phyloP scores from a whole-genome alignment of 2,329 filamentous ascomycete genomes.

The Cytospora paraplurivora region DNA sequence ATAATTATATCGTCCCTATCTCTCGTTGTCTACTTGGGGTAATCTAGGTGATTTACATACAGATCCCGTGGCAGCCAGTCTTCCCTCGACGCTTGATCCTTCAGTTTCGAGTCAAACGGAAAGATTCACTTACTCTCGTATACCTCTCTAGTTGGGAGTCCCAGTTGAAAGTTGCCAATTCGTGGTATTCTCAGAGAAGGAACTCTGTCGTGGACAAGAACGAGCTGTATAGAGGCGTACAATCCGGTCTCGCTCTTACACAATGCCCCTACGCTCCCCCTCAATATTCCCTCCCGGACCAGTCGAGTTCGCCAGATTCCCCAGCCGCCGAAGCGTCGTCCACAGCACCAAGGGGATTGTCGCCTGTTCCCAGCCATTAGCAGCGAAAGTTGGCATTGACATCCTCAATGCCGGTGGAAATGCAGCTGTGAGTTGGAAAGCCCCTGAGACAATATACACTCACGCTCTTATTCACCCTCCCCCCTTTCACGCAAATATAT shows the following conservation, averaged over 20 bases:
- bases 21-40: too few relatives aligned
- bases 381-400: slow-evolving; percentile 82
- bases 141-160: too few relatives aligned
- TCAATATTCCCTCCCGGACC: slow-evolving; percentile 51
- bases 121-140: too few relatives aligned
- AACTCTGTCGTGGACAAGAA: neutral
- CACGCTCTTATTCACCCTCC: too few relatives aligned
- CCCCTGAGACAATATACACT: too few relatives aligned
- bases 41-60: too few relatives aligned
- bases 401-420: slow-evolving; percentile 89
- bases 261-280: slow-evolving; percentile 51
- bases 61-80: too few relatives aligned
- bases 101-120: too few relatives aligned
- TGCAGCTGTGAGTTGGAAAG: slow-evolving; percentile 70
- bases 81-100: too few relatives aligned
- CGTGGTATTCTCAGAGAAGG: neutral
- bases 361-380: slow-evolving; percentile 84
- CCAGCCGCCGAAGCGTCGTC: slow-evolving; percentile 85
- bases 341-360: slow-evolving; percentile 93
- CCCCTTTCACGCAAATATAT: too few relatives aligned
- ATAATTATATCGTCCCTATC: too few relatives aligned
- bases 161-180: too few relatives aligned
- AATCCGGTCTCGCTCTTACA: neutral
- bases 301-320: slow-evolving; percentile 62
- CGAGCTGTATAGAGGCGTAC: neutral